A percentile compares a stretch with the other conserved stretches of the same genome.
phyloP scores from a whole-genome alignment of 495 filamentous ascomycete genomes.

The Penicillium goetzii region DNA sequence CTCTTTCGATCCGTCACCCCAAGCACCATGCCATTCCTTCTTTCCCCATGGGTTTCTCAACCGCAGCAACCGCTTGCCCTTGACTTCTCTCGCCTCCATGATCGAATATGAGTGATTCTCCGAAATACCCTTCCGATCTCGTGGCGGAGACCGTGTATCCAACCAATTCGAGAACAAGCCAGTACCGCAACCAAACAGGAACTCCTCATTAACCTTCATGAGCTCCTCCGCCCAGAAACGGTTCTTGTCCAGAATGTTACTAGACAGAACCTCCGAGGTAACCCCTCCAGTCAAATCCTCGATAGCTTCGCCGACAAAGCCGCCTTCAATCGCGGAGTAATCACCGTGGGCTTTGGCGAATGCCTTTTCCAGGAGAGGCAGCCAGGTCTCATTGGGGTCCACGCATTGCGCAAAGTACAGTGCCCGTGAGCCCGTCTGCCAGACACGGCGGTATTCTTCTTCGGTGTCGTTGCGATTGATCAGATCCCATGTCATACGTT shows the following conservation, averaged over 20 bases:
- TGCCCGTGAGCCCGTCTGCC: slow-evolving; percentile 76
- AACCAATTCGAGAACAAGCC: slow-evolving; percentile 64
- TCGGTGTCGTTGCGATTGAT: slow-evolving; percentile 72
- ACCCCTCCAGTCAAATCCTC: slow-evolving; percentile 95
- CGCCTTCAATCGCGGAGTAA: slow-evolving; percentile 81
- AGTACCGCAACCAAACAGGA: slow-evolving; percentile 83
- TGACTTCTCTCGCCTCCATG: slow-evolving; percentile 77
- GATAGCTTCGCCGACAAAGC: slow-evolving; percentile 83
- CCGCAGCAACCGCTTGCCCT: slow-evolving; percentile 72
- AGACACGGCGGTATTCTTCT: slow-evolving; percentile 74
- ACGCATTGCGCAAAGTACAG: slow-evolving; percentile 87
- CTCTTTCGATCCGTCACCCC: slow-evolving; percentile 88
- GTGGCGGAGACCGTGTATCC: slow-evolving; percentile 42
- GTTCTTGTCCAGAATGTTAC: slow-evolving; percentile 85
- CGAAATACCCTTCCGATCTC: slow-evolving; percentile 71
- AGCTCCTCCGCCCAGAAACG: slow-evolving; percentile 88
- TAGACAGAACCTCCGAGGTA: slow-evolving; percentile 76
- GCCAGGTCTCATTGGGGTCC: slow-evolving; percentile 89
- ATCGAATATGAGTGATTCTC: slow-evolving; percentile 90
- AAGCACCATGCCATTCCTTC: slow-evolving; percentile 79
- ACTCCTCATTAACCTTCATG: slow-evolving; percentile 81
- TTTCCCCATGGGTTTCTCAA: slow-evolving; percentile 88
- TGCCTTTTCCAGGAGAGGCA: slow-evolving; percentile 92
- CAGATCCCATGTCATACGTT: slow-evolving; percentile 71
- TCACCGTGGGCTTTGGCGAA: slow-evolving; percentile 96